phyloP scores from a whole-genome alignment of 495 filamentous ascomycete species.

The Penicillium diatomitis region DNA sequence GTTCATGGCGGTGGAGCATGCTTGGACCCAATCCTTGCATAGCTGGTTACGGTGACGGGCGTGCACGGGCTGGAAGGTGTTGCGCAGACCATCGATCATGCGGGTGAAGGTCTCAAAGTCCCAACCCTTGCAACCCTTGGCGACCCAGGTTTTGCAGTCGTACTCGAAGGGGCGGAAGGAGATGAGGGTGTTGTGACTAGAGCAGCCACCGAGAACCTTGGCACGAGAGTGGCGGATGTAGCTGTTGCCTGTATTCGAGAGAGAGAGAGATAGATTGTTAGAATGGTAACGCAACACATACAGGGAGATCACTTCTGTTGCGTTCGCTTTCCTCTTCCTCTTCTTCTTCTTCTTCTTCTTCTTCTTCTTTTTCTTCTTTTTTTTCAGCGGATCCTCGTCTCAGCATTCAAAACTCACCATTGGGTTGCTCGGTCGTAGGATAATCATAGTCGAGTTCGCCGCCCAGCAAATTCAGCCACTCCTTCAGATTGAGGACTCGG shows the following conservation, averaged over 20 bases:
- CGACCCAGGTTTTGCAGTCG: constrained; percentile 65
- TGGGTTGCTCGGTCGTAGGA: constrained; percentile 74
- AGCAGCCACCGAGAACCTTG: constrained; percentile 79
- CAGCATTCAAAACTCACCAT: constrained; percentile 39
- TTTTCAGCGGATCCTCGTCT: background rate
- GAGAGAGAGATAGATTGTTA: constrained; percentile 2
- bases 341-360: too few relatives aligned
- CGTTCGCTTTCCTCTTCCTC: too few relatives aligned
- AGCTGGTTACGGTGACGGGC: constrained; percentile 69
- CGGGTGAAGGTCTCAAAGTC: constrained; percentile 69
- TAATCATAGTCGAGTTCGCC: constrained; percentile 83
- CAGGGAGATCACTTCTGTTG: background rate
- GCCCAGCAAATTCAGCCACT: constrained; percentile 70
- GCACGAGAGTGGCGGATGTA: constrained; percentile 77
- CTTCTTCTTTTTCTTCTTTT: too few relatives aligned
- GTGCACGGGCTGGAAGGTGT: constrained; percentile 73
- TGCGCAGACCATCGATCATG: constrained; percentile 64
- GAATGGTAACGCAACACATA: background rate
- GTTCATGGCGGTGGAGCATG: constrained; percentile 60
- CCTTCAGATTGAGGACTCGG: constrained; percentile 62
- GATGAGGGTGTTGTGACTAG: constrained; percentile 79
- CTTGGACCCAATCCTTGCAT: constrained; percentile 72
- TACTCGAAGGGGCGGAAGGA: constrained; percentile 77
- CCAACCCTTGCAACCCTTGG: constrained; percentile 67
- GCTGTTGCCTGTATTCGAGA: constrained; percentile 52